Percentiles rank a stretch among this genome's conserved stretches.
Evolutionary conservation across 805 yeast genomes (phyloP).

Genomic region (Brettanomyces anomalus): DNA sequence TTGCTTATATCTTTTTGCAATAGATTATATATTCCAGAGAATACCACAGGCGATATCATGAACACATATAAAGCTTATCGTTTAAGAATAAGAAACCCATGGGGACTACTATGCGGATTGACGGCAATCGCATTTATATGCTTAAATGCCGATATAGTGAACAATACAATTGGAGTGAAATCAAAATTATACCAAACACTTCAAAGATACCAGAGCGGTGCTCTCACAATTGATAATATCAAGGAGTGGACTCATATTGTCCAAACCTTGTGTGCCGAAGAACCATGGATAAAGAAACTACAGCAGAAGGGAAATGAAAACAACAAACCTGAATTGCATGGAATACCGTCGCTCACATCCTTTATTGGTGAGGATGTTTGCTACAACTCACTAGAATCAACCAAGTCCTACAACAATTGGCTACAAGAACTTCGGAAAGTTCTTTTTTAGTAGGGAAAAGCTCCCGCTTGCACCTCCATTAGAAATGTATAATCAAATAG

Average conservation of each 20-base stretch:
- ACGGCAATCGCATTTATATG: conserved; percentile 49
- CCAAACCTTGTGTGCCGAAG: conserved; percentile 43
- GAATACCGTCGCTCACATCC: conserved; percentile 15
- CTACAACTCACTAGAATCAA: conserved; percentile 23
- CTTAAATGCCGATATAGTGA: conserved; percentile 39
- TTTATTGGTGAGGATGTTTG: conserved; percentile 14
- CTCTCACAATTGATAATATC: conserved; percentile 39
- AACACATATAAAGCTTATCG: conserved; percentile 42
- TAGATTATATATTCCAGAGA: conserved; percentile 51
- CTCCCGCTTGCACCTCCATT: no score
- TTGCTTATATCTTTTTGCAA: conserved; percentile 46
- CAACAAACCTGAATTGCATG: conserved; percentile 7
- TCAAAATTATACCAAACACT: conserved; percentile 40
- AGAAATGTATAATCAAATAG: no score
- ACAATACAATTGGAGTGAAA: conserved; percentile 39
- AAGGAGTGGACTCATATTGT: conserved; percentile 45
- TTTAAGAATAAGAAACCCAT: conserved; percentile 49
- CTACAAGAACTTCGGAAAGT: conserved; percentile 3
- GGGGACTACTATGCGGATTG: conserved; percentile 65
- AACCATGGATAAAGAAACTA: conserved; percentile 49
- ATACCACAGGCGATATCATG: conserved; percentile 39
- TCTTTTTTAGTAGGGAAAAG: not conserved
- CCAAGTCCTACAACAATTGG: conserved; percentile 27
- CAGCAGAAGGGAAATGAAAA: conserved; percentile 2
- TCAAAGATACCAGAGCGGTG: conserved; percentile 45